Base-by-base conservation (phyloP, 2,329 filamentous ascomycete genomes). In the Botryotinia narcissicola region DNA sequence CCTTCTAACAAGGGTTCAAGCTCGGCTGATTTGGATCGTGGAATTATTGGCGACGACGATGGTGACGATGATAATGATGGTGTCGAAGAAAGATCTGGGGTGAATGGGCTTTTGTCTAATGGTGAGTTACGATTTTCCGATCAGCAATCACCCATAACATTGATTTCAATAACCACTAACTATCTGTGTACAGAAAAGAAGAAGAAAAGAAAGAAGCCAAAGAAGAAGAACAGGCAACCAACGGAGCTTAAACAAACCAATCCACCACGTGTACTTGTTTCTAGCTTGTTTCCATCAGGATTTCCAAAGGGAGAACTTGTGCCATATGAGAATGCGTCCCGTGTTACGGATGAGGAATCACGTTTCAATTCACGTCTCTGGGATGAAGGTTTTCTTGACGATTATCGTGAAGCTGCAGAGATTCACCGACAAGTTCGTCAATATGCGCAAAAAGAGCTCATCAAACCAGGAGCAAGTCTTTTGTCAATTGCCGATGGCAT, bases 261-360 rank as follows among this genome's bases (percentile, higher is more conserved):
- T 70, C 93, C 93, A 44, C 93, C 93, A 1, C 88, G 92, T n/a
- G 89, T 95, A 37, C 86, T 89, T 66, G 83, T 95, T 51, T 89
- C 91, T 44, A 87, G 90, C 76, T 86, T 96, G 60, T 95, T 94
- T 84, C 88, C 90, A 73, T 88, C 89, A 81, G 84, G 84, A 75
- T 96, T 93, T 81, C 93, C 93, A 63, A 88, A 89, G 80, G 93
- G 93, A 77, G 89, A 95, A 83, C 91, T 93, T 80, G 87, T 90
- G 78, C 90, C 93, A 76, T 96, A 96, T 83, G 92, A 95, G 77
- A 95, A 95, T 81, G 83, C 86, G 42, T 91, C 90, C 81, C 89
- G 93, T 73, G 94, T 91, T 7, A 95, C 93, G 10, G 90, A 86
- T 81, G 93, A 95, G 82, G 93, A 96, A 85, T 92, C 93, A 83